A percentile compares a stretch with the other conserved stretches of the same genome.
These are phyloP conservation scores for Powellomyces hirtus DNA, from an alignment of 192 early-diverging fungal genomes.

Conservation along the genomic window DNA sequence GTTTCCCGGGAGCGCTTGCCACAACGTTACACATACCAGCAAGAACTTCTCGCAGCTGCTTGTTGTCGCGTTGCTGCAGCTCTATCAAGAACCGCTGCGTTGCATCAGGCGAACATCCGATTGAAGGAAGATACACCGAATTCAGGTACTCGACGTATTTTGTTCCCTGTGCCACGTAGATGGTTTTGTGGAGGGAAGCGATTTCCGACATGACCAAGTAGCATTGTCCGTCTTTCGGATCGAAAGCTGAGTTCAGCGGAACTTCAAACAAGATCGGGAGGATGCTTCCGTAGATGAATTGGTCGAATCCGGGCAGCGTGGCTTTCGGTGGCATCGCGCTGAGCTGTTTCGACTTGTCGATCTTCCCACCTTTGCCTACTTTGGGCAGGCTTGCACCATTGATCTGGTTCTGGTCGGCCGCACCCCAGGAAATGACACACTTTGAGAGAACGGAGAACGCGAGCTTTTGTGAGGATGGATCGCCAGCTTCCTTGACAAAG, in stretches of 20 bases:
- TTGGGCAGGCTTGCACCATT: slow-evolving; percentile 8
- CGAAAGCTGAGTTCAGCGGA: slow-evolving; percentile 70
- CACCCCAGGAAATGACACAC: slow-evolving; percentile 66
- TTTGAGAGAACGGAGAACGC: slow-evolving; percentile 69
- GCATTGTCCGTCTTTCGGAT: slow-evolving; percentile 72
- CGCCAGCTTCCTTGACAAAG: slow-evolving; percentile 60
- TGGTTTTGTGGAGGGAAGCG: slow-evolving; percentile 46
- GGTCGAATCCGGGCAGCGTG: slow-evolving; percentile 62
- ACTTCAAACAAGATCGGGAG: slow-evolving; percentile 77
- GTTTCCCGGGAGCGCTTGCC: too few relatives aligned
- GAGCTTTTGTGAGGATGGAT: slow-evolving; percentile 60
- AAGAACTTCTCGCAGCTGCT: slow-evolving; percentile 5
- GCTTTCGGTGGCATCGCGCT: slow-evolving; percentile 5
- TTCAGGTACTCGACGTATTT: slow-evolving; percentile 62
- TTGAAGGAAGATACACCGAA: slow-evolving; percentile 60
- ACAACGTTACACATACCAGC: slow-evolving; percentile 7
- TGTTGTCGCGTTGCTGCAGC: slow-evolving; percentile 11
- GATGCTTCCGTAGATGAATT: slow-evolving; percentile 74
- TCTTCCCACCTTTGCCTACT: background rate
- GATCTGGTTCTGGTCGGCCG: background rate
- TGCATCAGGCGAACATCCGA: slow-evolving; percentile 62
- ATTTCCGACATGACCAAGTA: slow-evolving; percentile 62
- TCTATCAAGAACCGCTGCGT: slow-evolving; percentile 57
- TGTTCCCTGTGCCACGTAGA: slow-evolving; percentile 54
- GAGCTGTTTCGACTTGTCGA: background rate